Base-by-base conservation (phyloP, 1,284 basidiomycete genomes). In the Schizopora paradoxa region DNA sequence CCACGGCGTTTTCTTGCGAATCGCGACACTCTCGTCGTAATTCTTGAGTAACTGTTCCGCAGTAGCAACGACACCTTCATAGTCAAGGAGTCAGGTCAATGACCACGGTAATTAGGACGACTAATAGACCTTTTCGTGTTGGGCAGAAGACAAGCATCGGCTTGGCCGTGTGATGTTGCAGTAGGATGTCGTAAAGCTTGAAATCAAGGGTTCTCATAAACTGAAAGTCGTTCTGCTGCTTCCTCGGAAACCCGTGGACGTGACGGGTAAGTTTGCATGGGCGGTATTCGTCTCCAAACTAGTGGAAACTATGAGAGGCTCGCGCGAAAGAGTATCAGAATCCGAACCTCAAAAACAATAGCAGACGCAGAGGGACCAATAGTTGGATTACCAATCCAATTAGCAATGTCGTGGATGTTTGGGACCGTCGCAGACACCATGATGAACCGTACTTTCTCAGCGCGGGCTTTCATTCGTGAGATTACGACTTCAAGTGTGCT, bases 351-450 rank as follows among this genome's bases (percentile, higher is more conserved):
- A 60, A 85, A 88, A n/a, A 87, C 74, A 33, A 66, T 68, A 2
- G 90, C 89, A 40, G 77, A 29, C 14, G 27, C 27, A 11, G 33
- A 71, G 1, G 66, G 65, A 44, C 66, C 64, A 18, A 56, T 58
- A 25, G 57, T 56, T 25, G 66, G 67, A 50, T 63, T 61, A n/a
- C 86, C 85, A 41, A 98, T 82, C 95, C 94, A 98, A 37, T 69
- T 64, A 0, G 92, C 92, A 21, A 99, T 80, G 57, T 99, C 95
- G 31, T 79, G 70, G 43, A 94, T 86, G 56, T 99, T 99, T 0
- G 95, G 95, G 7, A 92, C 86, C 0, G 95, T 97, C 1, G 95
- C 95, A 0, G 92, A 95, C 22, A 97, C 79, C 5, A 95, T 78
- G 22, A 97, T 68, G 58, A 97, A 91, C 4, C 94, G 81, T 16